Evolutionary conservation across 306 rosid genomes (phyloP), one percentile per base, ranked within the genome.

Genomic region (Prinsepia uniflora): DNA sequence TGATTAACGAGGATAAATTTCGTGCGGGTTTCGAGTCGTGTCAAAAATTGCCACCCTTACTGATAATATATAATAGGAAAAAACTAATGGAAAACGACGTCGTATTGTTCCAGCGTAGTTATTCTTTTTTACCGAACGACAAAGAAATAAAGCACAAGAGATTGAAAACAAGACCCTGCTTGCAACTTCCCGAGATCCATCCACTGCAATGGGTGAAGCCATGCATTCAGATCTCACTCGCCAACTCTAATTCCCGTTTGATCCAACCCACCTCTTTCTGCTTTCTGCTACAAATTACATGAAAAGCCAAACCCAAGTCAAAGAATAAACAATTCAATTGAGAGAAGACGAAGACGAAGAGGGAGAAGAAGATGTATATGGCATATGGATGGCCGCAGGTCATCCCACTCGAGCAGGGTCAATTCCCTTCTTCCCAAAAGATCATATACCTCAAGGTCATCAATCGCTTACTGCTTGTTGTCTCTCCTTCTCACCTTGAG

Each of bases 331-430:
- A 50, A 17, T 42, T 39, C 57, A 66, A 8, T 41, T 22, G 13
- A 36, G 41, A 44, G 19, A 46, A 49, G 24, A 49, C n/a, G n/a
- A n/a, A n/a, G n/a, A n/a, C 17, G 49, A 56, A 49, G 61, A 72
- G 45, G 63, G 70, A 43, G 20, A 62, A 56, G 72, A 85, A 84
- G 84, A 92, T 94, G 98, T 89, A 90, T 83, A 87, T 90, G 97
- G 85, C 98, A n/a, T 94, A 94, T 78, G 98, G 98, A 73, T 94
- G 98, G 98, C 98, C 98, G 22, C 98, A 94, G 92, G 92, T 90
- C 76, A 87, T 94, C 80, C 97, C 96, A 65, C 85, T 94, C 0
- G 95, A 87, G 65, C 86, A 84, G 63, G 89, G 90, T 59, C 72
- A 81, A 2, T 83, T 76, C 65, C 88, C 97, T 24, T 90, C 98